Base-by-base conservation (phyloP, 202 grass and related monocot species). In the Sporobolus alterniflorus region DNA sequence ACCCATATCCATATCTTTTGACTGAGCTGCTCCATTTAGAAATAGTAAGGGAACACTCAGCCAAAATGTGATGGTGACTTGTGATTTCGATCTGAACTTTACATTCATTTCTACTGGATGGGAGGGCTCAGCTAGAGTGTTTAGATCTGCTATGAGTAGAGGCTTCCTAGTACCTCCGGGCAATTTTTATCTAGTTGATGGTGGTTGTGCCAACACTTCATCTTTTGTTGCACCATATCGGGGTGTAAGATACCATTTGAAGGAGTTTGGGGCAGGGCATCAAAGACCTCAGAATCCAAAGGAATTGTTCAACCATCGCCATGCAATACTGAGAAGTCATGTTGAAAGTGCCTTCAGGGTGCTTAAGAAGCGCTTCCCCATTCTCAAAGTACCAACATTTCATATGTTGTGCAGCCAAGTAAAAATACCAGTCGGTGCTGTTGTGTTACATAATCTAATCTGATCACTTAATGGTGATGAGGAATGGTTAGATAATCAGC, bases 151-250 rank as follows among this genome's bases (percentile, higher is more conserved):
- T 20, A 17, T 66, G 15, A n/a, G 21, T 31, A 65, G 9, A 0
- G 33, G 31, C 21, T 40, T 66, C 18, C 31, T 40, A 11, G 63
- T 66, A 66, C 32, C 16, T 25, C 52, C 3, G 2, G 52, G 52
- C 20, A 20, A 18, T 16, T 65, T 39, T 9, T 65, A 65, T 39
- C 33, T 65, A 32, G 68, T 71, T 31, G 68, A 71, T 50, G 68
- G 68, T 50, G 44, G 68, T 2, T 50, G 50, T 71, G 68, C 68
- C 13, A 71, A 71, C 15, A 71, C 68, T 8, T 26, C 24, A 9
- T 71, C 68, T 31, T 71, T 72, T 28, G 28, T 72, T 33, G 46
- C 69, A 50, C 41, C 69, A n/a, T 72, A 72, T 32, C 46, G 28
- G 21, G 17, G 26, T 21, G 69, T 72, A 2, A 31, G 28, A 11